These are phyloP conservation scores for Aspergillus persii DNA, from an alignment of 2,329 filamentous ascomycete genomes.

Conservation along the genomic window DNA sequence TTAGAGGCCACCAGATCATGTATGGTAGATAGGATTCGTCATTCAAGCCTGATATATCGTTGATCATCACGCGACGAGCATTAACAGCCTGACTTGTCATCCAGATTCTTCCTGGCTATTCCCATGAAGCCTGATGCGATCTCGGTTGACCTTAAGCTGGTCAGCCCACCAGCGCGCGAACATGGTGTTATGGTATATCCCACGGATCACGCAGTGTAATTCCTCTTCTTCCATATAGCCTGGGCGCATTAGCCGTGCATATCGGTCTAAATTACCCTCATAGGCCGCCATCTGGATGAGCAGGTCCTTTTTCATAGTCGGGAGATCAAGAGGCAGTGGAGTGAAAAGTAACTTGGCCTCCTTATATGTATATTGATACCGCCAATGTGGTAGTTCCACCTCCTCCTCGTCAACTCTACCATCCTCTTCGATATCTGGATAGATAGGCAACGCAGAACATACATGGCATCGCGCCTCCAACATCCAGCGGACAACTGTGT, in stretches of 20 bases:
- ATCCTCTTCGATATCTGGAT: neutral
- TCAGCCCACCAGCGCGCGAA: conserved; percentile 2
- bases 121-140: neutral
- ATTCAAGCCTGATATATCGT: neutral
- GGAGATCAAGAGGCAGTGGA: conserved; percentile 5
- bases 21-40: neutral
- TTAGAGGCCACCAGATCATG: neutral
- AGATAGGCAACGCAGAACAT: neutral
- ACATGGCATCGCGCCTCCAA: neutral
- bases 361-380: neutral
- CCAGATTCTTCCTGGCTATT: neutral
- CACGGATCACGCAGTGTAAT: neutral
- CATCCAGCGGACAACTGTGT: neutral
- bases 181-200: conserved; percentile 5
- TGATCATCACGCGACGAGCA: conserved; percentile 1
- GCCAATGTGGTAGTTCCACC: neutral
- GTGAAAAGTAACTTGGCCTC: neutral
- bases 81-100: neutral
- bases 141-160: neutral
- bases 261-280: conserved; percentile 4
- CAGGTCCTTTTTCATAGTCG: conserved; percentile 6
- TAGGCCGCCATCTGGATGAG: conserved; percentile 8
- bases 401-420: neutral
- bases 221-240: neutral
- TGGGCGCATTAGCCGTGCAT: neutral